Evolutionary conservation across 495 filamentous ascomycete genomes (phyloP).

Genomic region (Aspergillus olivimuriae): DNA sequence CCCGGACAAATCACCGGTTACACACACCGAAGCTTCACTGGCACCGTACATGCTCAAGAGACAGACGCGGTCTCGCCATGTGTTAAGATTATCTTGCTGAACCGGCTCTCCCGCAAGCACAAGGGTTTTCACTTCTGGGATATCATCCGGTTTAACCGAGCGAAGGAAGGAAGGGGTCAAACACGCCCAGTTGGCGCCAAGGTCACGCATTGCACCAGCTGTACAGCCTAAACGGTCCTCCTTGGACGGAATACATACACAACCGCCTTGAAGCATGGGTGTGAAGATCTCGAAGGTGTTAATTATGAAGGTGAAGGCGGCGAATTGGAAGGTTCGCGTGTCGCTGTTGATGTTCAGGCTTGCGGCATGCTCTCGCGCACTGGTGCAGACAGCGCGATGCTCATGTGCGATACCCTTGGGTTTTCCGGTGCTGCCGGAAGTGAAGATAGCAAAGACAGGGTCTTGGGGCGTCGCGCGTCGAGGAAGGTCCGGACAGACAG

Average conservation of each 20-base stretch:
- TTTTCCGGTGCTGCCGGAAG: constrained; percentile 43
- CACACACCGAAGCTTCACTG: constrained; percentile 26
- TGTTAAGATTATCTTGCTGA: constrained; percentile 6
- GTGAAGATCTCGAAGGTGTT: constrained; percentile 25
- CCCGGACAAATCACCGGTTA: constrained; percentile 1
- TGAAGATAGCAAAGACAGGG: constrained; percentile 44
- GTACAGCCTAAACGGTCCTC: constrained; percentile 17
- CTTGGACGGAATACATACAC: constrained; percentile 28
- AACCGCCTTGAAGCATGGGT: constrained; percentile 25
- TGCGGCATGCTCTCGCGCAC: constrained; percentile 26
- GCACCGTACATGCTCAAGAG: constrained; percentile 31
- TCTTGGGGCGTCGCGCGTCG: constrained; percentile 3
- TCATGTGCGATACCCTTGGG: constrained; percentile 36
- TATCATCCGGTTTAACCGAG: constrained; percentile 21
- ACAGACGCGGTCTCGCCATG: constrained; percentile 9
- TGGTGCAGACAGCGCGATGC: constrained; percentile 26
- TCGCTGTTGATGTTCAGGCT: constrained; percentile 29
- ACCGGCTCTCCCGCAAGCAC: constrained; percentile 19
- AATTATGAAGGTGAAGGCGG: constrained; percentile 30
- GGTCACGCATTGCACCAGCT: constrained; percentile 14
- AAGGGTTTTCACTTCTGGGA: constrained; percentile 23
- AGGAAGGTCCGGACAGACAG: constrained; percentile 2
- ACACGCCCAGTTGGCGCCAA: constrained; percentile 17
- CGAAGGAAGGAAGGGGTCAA: constrained; percentile 27
- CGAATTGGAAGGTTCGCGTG: constrained; percentile 51